These are phyloP conservation scores for Stemphylium beticola DNA, from an alignment of 2,329 filamentous ascomycete genomes.

Conservation along the genomic window DNA sequence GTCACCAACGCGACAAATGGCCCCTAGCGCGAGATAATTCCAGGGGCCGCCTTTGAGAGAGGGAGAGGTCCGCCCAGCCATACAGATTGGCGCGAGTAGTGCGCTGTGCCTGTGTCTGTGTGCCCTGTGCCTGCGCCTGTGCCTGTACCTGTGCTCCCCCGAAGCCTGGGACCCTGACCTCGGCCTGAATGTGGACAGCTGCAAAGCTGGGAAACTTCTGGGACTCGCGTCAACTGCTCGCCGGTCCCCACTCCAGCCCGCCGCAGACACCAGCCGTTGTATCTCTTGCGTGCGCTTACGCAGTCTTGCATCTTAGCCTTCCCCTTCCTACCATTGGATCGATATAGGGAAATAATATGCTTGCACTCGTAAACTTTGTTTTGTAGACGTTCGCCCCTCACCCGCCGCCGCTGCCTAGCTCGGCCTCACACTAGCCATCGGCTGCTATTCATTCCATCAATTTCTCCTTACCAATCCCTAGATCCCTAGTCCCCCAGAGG, in stretches of 20 bases:
- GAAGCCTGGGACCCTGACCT: conserved; percentile 2
- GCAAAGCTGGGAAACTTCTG: background rate
- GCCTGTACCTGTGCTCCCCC: background rate
- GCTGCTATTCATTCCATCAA: conserved; percentile 2
- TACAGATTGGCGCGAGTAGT: conserved; percentile 5
- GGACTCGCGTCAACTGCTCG: conserved; percentile 1
- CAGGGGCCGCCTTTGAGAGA: conserved; percentile 11
- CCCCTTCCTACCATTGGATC: too few species aligned
- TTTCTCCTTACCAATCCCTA: conserved; percentile 1
- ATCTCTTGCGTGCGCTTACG: background rate
- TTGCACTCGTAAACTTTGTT: background rate
- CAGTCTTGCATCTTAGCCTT: background rate
- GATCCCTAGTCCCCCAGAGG: conserved; percentile 5
- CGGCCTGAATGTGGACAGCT: background rate
- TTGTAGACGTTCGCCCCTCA: conserved; percentile 1
- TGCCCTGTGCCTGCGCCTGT: background rate
- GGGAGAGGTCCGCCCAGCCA: conserved; percentile 4
- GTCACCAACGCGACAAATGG: conserved; percentile 13
- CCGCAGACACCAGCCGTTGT: background rate
- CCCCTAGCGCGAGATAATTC: conserved; percentile 15
- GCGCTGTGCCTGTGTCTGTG: background rate
- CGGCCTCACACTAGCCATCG: conserved; percentile 7
- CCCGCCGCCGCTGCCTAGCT: background rate
- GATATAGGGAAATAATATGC: too few species aligned
- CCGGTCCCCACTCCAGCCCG: background rate